phyloP scores from a whole-genome alignment of 2,329 filamentous ascomycete genomes.

The Pleurostoma richardsiae region DNA sequence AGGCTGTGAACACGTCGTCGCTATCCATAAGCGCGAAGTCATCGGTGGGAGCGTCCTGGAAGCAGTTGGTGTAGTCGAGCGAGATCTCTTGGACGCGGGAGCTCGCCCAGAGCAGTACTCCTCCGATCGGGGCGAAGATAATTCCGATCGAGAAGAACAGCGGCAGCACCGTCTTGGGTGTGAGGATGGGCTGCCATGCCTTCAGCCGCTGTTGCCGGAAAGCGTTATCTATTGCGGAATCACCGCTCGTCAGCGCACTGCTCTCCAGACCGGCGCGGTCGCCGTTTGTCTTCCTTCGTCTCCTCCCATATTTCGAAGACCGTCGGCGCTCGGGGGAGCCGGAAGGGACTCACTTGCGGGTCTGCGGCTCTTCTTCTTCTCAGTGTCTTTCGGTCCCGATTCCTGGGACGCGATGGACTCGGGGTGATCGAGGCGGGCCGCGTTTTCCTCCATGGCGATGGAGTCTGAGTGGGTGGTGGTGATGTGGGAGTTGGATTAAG shows the following conservation, averaged over 20 bases:
- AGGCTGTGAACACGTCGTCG: slow-evolving; percentile 60
- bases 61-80: slow-evolving; percentile 86
- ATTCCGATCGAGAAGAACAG: slow-evolving; percentile 88
- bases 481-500: neutral
- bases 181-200: slow-evolving; percentile 98
- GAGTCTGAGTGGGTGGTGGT: slow-evolving; percentile 1
- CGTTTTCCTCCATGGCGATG: slow-evolving; percentile 41
- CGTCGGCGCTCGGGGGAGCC: slow-evolving; percentile 20
- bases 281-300: neutral
- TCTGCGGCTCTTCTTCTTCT: slow-evolving; percentile 87
- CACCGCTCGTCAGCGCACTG: neutral
- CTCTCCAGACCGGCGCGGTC: neutral
- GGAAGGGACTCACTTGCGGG: slow-evolving; percentile 67
- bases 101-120: slow-evolving; percentile 80
- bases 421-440: slow-evolving; percentile 36
- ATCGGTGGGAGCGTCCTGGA: slow-evolving; percentile 43
- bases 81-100: slow-evolving; percentile 79
- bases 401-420: slow-evolving; percentile 54
- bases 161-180: slow-evolving; percentile 86
- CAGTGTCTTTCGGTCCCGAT: slow-evolving; percentile 43
- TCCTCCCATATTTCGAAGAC: neutral
- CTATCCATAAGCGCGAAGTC: slow-evolving; percentile 47
- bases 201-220: slow-evolving; percentile 96
- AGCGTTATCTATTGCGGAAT: slow-evolving; percentile 66
- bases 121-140: slow-evolving; percentile 91